phyloP scores from a whole-genome alignment of 495 filamentous ascomycete species.

The Aspergillus kassunensis region DNA sequence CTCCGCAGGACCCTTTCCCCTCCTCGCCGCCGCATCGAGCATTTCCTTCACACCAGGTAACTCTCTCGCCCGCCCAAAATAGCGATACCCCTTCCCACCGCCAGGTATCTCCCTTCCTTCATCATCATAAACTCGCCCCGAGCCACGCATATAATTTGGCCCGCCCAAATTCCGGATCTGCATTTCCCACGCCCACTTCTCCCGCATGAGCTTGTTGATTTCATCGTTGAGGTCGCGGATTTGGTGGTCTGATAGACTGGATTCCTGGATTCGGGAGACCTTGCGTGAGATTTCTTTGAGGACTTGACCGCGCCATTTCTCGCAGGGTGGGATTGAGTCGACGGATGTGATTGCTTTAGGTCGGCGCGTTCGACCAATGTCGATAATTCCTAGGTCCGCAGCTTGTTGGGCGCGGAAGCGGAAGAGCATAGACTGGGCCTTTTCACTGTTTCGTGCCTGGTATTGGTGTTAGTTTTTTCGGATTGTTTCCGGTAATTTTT shows the following conservation, averaged over 20 bases:
- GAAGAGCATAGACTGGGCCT: conserved; percentile 99
- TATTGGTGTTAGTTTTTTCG: conserved; percentile 12
- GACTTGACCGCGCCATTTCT: conserved; percentile 98
- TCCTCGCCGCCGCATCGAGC: conserved; percentile 69
- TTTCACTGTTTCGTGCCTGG: conserved; percentile 84
- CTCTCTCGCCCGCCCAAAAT: conserved; percentile 88
- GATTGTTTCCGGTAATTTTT: background rate
- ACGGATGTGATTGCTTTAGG: conserved; percentile 86
- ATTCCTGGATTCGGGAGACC: conserved; percentile 90
- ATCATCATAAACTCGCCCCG: conserved; percentile 82
- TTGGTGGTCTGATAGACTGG: conserved; percentile 85
- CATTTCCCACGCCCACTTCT: conserved; percentile 98
- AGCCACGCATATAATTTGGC: conserved; percentile 95
- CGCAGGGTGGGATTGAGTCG: conserved; percentile 77
- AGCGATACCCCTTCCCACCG: conserved; percentile 83
- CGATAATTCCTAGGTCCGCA: conserved; percentile 92
- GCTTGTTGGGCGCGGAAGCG: conserved; percentile 98
- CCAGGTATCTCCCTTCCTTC: conserved; percentile 88
- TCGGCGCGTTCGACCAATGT: conserved; percentile 82
- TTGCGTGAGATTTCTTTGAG: conserved; percentile 97
- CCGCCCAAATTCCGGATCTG: conserved; percentile 92
- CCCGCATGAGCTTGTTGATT: conserved; percentile 97
- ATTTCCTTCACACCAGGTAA: conserved; percentile 95
- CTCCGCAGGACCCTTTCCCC: conserved; percentile 54
- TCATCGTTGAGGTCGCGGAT: conserved; percentile 98